Evolutionary conservation across 164 flowering plant genomes (phyloP), one percentile per base, ranked within the genome.

Genomic region (Magnolia officinalis): DNA sequence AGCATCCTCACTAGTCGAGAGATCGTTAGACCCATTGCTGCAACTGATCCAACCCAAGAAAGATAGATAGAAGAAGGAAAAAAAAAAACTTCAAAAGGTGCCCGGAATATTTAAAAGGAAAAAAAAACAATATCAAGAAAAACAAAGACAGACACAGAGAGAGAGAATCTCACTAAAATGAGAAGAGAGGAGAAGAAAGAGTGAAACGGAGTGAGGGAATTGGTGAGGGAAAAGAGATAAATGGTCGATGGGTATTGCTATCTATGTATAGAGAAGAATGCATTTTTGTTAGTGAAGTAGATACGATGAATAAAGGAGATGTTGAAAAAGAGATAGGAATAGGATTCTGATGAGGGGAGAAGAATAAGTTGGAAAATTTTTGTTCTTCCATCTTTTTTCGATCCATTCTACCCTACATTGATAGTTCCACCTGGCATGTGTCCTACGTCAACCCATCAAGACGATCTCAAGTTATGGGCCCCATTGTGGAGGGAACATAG

Each of bases 1-100:
- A 81, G 67, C 80, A 68, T 79, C 83, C 79, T 77, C 24, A 81
- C 63, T 14, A 81, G 73, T 73, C 86, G 74, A 24, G 86, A 83
- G 16, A 83, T 69, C 6, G 77, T 29, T 80, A 75, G 1, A 63
- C 86, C 86, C 86, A 83, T 83, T 20, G 45, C 63, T 20, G 45
- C 71, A 65, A 70, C 78, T 52, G 45, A 50, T 52, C 50, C 51
- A 70, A 79, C 71, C 74, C 21, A 59, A 70, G 51, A 74, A 59
- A 21, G 58, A 45, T 45, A 14, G 11, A 63, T 2, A 21, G 18
- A 50, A n/a, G 13, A 59, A 74, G 14, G 18, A 24, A 18, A 13
- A 29, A 4, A 65, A 49, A 72, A 10, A 0, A 21, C 45, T 37
- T 37, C 45, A 37, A 37, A 37, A 4, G 26, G 8, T 19, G 72